Evolutionary conservation across 208 protist genomes (phyloP), one percentile per base, ranked within the genome.

Genomic region (Leishmania amazonensis): DNA sequence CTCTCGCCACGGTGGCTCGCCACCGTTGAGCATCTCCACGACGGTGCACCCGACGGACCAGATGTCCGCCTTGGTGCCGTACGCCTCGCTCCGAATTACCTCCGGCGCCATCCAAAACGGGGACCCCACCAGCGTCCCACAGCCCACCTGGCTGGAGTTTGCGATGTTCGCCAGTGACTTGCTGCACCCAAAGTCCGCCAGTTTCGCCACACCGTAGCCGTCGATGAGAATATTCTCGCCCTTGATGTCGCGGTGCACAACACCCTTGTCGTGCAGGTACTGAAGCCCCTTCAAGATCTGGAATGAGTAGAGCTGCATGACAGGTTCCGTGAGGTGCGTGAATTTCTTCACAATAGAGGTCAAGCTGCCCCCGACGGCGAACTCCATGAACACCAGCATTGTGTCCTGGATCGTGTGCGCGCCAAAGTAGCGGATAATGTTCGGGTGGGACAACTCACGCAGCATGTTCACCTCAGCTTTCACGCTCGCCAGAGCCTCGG

Each of bases 41-140:
- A 95, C 93, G 6, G 96, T 98, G 86, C 97, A 98, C 65, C 96
- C 96, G 19, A 96, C 93, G 13, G 95, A 98, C 97, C 96, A 99
- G 64, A 98, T 97, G 80, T 99, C 97, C 28, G 95, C 94, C 83
- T 95, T 95, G 38, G 89, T 95, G 81, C 90, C 93, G 83, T 96
- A 96, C 1, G 89, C 86, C 78, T 96, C 93, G 71, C 89, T 96
- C 51, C 90, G 90, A 70, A 98, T 96, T 42, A 96, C 91, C 87
- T 98, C 95, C 3, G 95, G 95, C 15, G 95, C 93, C 93, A 98
- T 98, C 90, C 92, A 97, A 74, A 92, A 96, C 8, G 93, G 93
- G 11, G 95, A 96, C 17, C 95, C 95, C 8, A 92, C 88, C 64
- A 95, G 85, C 19, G 91, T 94, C 38, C 90, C 93, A 71, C 91